A percentile compares a stretch with the other conserved stretches of the same genome.
Conservation (phyloP, 768 basidiomycete species). For the Agrocybe pediades region DNA sequence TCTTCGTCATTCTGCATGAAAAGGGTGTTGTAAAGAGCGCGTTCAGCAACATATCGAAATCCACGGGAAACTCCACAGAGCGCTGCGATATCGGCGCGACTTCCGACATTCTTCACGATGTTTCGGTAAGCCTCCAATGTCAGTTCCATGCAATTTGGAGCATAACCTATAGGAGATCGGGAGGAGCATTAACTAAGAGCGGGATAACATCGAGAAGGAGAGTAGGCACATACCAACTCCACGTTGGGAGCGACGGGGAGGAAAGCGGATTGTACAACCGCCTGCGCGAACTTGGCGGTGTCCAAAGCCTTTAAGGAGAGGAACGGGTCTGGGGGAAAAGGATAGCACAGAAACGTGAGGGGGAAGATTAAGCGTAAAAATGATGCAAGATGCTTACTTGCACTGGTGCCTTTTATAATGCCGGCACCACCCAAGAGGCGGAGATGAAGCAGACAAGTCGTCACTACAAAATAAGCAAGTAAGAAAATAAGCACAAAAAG, state of each 20-base stretch:
- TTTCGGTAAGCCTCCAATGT: slow-evolving; percentile 60
- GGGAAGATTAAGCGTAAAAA: slow-evolving; percentile 4
- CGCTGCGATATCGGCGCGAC: slow-evolving; percentile 52
- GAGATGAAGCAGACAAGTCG: slow-evolving; percentile 21
- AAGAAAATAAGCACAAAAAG: slow-evolving; percentile 20
- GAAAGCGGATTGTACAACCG: slow-evolving; percentile 21
- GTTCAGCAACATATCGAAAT: slow-evolving; percentile 58
- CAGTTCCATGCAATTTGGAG: slow-evolving; percentile 51
- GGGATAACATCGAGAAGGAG: background rate
- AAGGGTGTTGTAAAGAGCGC: slow-evolving; percentile 60
- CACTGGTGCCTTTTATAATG: slow-evolving; percentile 11
- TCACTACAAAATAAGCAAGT: slow-evolving; percentile 17
- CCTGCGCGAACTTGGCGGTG: slow-evolving; percentile 8
- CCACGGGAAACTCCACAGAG: slow-evolving; percentile 60
- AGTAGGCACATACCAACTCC: slow-evolving; percentile 28
- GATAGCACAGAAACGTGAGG: slow-evolving; percentile 1
- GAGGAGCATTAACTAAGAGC: background rate
- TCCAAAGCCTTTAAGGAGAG: background rate
- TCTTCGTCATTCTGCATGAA: slow-evolving; percentile 41
- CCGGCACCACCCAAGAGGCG: slow-evolving; percentile 16
- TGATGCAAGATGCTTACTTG: slow-evolving; percentile 7
- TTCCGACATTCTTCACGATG: slow-evolving; percentile 54
- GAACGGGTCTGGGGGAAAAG: background rate
- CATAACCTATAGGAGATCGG: slow-evolving; percentile 38
- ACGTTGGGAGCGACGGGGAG: slow-evolving; percentile 18